A percentile compares a stretch with the other conserved stretches of the same genome.
Evolutionary conservation across 805 yeast species (phyloP).

Genomic region (Candida qinlingensis): DNA sequence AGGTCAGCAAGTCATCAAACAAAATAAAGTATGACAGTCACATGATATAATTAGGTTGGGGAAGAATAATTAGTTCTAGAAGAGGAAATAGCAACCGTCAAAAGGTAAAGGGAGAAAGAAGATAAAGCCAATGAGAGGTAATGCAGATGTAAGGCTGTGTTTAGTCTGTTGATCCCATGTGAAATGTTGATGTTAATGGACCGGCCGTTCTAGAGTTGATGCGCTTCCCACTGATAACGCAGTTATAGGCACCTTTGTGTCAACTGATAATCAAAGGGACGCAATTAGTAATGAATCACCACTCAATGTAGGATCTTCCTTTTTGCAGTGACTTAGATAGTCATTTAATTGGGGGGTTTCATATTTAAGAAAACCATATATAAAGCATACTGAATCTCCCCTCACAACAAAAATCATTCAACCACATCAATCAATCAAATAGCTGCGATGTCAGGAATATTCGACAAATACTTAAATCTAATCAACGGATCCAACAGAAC

Average conservation of each 20-base stretch:
- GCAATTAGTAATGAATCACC: too few relatives aligned
- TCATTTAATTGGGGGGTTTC: too few relatives aligned
- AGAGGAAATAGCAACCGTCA: neutral
- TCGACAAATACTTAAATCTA: constrained; percentile 24
- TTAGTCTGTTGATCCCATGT: too few relatives aligned
- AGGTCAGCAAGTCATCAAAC: neutral
- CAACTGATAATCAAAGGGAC: too few relatives aligned
- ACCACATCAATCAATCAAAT: neutral
- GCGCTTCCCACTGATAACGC: too few relatives aligned
- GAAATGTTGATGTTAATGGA: too few relatives aligned
- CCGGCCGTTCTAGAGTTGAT: too few relatives aligned
- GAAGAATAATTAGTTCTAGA: neutral
- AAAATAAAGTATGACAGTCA: neutral
- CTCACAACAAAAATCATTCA: neutral
- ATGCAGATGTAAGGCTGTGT: neutral
- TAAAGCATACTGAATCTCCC: neutral
- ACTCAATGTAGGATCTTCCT: too few relatives aligned
- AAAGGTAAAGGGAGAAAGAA: neutral
- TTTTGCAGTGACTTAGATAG: too few relatives aligned
- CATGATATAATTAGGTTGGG: neutral
- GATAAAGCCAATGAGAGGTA: neutral
- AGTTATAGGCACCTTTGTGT: too few relatives aligned
- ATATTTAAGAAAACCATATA: neutral
- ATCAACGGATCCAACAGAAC: constrained; percentile 18
- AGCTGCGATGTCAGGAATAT: constrained; percentile 27